Evolutionary conservation across 2,329 filamentous ascomycete genomes (phyloP), one percentile per base, ranked within the genome.

Genomic region (Pyrenophora tritici-repentis): DNA sequence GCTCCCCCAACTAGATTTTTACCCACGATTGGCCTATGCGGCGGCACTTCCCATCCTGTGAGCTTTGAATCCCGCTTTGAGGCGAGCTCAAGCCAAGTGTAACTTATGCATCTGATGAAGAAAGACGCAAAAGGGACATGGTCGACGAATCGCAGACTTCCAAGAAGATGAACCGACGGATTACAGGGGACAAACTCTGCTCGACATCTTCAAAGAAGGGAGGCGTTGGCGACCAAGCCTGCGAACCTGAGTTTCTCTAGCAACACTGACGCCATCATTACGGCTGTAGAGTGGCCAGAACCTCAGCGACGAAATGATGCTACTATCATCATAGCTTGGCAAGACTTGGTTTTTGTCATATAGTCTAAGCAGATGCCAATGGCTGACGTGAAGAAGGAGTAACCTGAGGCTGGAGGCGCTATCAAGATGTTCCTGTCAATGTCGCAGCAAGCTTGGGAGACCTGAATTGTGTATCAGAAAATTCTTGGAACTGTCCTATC

Each of bases 141-240:
- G 79, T 87, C 8, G 61, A 84, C 22, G 84, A 61, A 85, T 85
- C 75, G 60, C 77, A 80, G 42, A 73, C 80, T 29, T 81, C 73
- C 31, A 71, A 75, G 50, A 68, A 68, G 9, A 59, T 76, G 55
- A 62, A 61, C 38, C 40, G 49, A 6, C 73, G 74, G 35, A 63
- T 75, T 26, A 67, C 64, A n/a, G 63, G 65, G 8, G 62, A 72
- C 46, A 55, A 69, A 16, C 67, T 76, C 9, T 58, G 8, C 42
- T 68, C 4, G 44, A 58, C 12, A 17, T 49, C 5, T 63, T 76
- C 3, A 53, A 75, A 26, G 71, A 61, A 59, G 20, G 71, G 61
- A 59, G 20, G 57, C 63, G 0, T 75, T 76, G 39, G 39, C 45
- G 13, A 73, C 75, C 43, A 64, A 71, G 10, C 62, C 74, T 18